Conservation (phyloP, 176 grass and related monocot genomes). For the Eragrostis nindensis region DNA sequence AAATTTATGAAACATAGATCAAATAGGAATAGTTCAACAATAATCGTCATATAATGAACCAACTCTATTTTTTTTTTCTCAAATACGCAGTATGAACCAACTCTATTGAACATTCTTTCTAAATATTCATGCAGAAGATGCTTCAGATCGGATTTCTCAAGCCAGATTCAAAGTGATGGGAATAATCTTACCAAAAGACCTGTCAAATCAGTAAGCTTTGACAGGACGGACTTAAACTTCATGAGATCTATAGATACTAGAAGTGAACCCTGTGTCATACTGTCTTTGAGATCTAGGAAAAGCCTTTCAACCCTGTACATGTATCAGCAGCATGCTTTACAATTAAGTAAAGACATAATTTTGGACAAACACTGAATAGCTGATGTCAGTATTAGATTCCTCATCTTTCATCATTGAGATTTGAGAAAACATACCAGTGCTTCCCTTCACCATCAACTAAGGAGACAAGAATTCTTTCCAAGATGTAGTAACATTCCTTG, state of each 20-base stretch:
- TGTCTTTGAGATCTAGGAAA: conserved; percentile 69
- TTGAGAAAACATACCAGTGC: conserved; percentile 67
- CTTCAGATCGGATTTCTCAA: background rate
- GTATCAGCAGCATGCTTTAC: conserved; percentile 13
- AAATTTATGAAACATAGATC: conserved; percentile 4
- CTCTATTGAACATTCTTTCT: background rate
- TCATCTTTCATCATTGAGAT: conserved; percentile 18
- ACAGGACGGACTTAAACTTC: conserved; percentile 76
- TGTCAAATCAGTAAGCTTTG: conserved; percentile 77
- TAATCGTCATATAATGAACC: background rate
- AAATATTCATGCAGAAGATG: conserved; percentile 14
- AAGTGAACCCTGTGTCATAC: conserved; percentile 66
- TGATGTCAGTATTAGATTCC: conserved; percentile 17
- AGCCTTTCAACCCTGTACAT: conserved; percentile 73
- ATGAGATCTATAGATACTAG: conserved; percentile 77
- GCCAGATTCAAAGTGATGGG: background rate
- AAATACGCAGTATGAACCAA: too few relatives aligned
- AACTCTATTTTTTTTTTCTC: too few relatives aligned
- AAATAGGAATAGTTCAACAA: conserved; percentile 28
- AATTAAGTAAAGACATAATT: conserved; percentile 32
- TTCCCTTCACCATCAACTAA: conserved; percentile 92
- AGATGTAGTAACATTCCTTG: conserved; percentile 84
- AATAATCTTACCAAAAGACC: conserved; percentile 66
- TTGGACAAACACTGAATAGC: conserved; percentile 12
- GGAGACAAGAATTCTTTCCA: conserved; percentile 75